Evolutionary conservation across 306 rosid genomes (phyloP).

Genomic region (Cucurbita moschata): DNA sequence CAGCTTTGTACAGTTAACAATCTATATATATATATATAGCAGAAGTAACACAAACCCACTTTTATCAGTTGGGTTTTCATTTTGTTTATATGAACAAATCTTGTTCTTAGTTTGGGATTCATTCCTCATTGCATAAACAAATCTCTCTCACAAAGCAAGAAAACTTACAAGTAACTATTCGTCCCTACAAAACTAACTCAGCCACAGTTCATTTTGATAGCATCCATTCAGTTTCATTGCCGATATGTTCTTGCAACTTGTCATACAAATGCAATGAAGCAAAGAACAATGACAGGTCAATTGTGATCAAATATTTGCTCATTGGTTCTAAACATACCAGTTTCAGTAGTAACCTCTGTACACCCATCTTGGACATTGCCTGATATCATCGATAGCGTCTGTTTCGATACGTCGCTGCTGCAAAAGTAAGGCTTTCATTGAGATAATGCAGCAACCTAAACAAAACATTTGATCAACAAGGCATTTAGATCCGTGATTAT

Average conservation of each 20-base stretch:
- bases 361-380: background rate
- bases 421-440: background rate
- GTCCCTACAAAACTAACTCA: background rate
- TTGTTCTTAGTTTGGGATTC: too few species aligned
- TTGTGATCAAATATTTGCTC: background rate
- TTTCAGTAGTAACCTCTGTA: background rate
- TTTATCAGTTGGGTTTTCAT: background rate
- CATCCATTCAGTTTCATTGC: background rate
- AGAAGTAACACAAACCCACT: background rate
- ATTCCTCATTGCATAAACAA: too few species aligned
- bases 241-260: background rate
- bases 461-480: background rate
- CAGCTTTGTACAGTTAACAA: background rate
- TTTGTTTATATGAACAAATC: background rate
- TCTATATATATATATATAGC: background rate
- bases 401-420: background rate
- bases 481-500: background rate
- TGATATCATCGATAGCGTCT: background rate
- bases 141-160: background rate
- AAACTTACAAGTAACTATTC: background rate
- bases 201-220: background rate
- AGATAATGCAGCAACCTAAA: background rate
- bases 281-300: background rate
- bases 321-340: background rate
- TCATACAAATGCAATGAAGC: background rate